A percentile compares a stretch with the other conserved stretches of the same genome.
These are phyloP conservation scores for Aaosphaeria arxii DNA, from an alignment of 2,329 filamentous ascomycete genomes.

Conservation along the genomic window DNA sequence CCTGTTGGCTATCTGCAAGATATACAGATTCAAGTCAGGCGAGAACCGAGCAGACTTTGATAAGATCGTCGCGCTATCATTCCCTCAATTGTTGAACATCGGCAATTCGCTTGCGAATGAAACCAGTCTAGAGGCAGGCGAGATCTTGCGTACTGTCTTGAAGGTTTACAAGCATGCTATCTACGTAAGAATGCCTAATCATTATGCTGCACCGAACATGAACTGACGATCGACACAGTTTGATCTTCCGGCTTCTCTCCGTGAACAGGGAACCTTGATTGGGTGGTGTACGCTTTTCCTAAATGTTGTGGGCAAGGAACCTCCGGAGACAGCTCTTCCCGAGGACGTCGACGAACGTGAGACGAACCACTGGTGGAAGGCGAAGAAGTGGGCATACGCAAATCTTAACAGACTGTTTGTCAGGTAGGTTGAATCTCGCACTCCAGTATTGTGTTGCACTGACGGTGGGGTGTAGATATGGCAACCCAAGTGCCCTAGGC, in stretches of 20 bases:
- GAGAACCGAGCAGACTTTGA: slow-evolving; percentile 84
- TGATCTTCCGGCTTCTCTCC: slow-evolving; percentile 75
- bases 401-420: slow-evolving; percentile 96
- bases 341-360: slow-evolving; percentile 84
- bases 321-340: slow-evolving; percentile 73
- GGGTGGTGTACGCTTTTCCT: slow-evolving; percentile 97
- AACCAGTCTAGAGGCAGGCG: slow-evolving; percentile 88
- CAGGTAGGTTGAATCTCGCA: slow-evolving; percentile 53
- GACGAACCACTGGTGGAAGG: slow-evolving; percentile 98
- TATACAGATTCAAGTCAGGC: slow-evolving; percentile 89
- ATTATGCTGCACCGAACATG: slow-evolving; percentile 9
- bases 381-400: slow-evolving; percentile 99
- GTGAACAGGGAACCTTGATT: slow-evolving; percentile 78
- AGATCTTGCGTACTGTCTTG: slow-evolving; percentile 92
- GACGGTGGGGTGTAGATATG: slow-evolving; percentile 61
- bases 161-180: slow-evolving; percentile 99
- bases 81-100: slow-evolving; percentile 82
- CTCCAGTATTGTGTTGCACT: neutral
- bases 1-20: slow-evolving; percentile 87
- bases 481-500: slow-evolving; percentile 74
- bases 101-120: slow-evolving; percentile 87
- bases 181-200: slow-evolving; percentile 63
- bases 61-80: slow-evolving; percentile 87
- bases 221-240: slow-evolving; percentile 57
- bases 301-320: slow-evolving; percentile 79